Evolutionary conservation across 1,139 yeast species (phyloP).

Genomic region (Zygotorulaspora mrakii): DNA sequence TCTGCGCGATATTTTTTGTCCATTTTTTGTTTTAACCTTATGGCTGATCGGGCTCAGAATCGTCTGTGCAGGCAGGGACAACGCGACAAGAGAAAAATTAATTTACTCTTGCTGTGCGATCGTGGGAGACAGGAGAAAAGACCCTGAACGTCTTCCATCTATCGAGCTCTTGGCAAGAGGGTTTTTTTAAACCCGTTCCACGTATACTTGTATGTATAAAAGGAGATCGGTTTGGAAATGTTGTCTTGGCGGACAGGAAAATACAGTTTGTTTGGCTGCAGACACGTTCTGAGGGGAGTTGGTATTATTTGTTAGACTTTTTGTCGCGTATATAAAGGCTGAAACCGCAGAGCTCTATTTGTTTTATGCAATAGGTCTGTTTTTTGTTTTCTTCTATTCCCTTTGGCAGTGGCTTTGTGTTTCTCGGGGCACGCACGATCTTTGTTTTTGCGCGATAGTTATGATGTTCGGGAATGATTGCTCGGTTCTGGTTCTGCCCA

Average conservation of each 20-base stretch:
- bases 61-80: background rate
- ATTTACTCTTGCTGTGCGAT: conserved; percentile 1
- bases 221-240: background rate
- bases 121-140: background rate
- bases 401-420: background rate
- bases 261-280: background rate
- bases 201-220: background rate
- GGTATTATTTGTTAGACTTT: too few species aligned
- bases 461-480: background rate
- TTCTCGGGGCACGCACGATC: background rate
- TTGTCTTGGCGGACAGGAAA: background rate
- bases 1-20: conserved; percentile 5
- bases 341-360: too few species aligned
- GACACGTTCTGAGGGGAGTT: too few species aligned
- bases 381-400: background rate
- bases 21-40: too few species aligned
- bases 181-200: too few species aligned
- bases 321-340: too few species aligned
- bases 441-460: background rate
- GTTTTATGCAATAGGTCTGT: too few species aligned
- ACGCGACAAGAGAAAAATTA: background rate
- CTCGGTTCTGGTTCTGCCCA: conserved; percentile 3
- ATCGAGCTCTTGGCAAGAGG: conserved; percentile 1
- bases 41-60: too few species aligned
- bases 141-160: conserved; percentile 1